phyloP scores from a whole-genome alignment of 2,329 filamentous ascomycete species.

The Lojkania enalia region DNA sequence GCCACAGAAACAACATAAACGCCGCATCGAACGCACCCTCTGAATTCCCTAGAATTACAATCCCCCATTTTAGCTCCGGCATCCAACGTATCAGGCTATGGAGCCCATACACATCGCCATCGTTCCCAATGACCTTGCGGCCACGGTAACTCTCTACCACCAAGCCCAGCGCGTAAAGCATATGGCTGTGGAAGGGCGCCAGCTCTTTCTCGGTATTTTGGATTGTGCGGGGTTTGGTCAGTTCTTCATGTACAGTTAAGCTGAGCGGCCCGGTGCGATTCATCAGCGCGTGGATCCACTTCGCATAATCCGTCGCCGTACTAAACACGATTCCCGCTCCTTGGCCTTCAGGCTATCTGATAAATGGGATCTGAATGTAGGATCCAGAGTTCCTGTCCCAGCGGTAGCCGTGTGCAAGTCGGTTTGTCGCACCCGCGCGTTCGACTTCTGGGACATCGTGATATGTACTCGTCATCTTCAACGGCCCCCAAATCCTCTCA shows the following conservation, averaged over 20 bases:
- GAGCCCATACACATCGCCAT: conserved; percentile 7
- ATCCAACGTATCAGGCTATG: conserved; percentile 7
- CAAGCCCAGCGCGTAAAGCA: conserved; percentile 13
- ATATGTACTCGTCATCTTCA: conserved; percentile 46
- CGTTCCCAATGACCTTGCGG: conserved; percentile 9
- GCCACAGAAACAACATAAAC: not conserved
- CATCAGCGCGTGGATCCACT: conserved; percentile 30
- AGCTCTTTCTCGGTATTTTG: conserved; percentile 5
- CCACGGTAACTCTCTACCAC: conserved; percentile 9
- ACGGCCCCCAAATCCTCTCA: conserved; percentile 44
- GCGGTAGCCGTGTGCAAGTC: conserved; percentile 18
- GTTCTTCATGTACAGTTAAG: conserved; percentile 15
- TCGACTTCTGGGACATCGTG: conserved; percentile 35
- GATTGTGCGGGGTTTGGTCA: conserved; percentile 18
- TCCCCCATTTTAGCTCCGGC: conserved; percentile 8
- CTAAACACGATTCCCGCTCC: conserved; percentile 30
- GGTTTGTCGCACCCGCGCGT: not conserved
- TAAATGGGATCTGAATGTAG: conserved; percentile 12
- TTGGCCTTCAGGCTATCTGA: conserved; percentile 19
- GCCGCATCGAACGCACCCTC: not conserved
- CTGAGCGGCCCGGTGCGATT: conserved; percentile 12
- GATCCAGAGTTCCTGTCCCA: conserved; percentile 10
- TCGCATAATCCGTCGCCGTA: conserved; percentile 25
- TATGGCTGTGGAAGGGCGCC: conserved; percentile 4
- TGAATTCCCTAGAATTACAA: conserved; percentile 9